These are phyloP conservation scores for Maudiozyma serrabonitensis DNA, from an alignment of 805 yeast genomes.

Conservation along the genomic window DNA sequence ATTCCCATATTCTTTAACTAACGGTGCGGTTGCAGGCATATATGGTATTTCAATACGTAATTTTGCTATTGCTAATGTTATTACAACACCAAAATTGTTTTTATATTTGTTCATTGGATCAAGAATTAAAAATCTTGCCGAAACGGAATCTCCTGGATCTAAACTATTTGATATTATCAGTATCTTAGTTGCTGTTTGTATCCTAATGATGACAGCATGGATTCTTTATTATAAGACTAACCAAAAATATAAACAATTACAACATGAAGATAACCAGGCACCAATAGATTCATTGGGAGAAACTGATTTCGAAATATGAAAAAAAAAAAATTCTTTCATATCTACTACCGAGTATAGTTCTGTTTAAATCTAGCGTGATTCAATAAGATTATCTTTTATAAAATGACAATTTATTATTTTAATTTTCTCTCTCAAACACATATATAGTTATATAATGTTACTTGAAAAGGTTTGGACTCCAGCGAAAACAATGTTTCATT, in stretches of 20 bases:
- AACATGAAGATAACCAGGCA: slow-evolving; percentile 5
- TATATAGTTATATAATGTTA: no score
- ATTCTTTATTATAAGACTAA: slow-evolving; percentile 50
- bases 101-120: slow-evolving; percentile 71
- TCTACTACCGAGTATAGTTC: background rate
- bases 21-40: slow-evolving; percentile 85
- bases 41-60: slow-evolving; percentile 59
- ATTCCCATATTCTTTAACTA: slow-evolving; percentile 82
- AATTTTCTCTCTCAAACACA: no score
- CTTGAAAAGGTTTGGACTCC: no score
- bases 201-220: slow-evolving; percentile 54
- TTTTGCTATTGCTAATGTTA: slow-evolving; percentile 59
- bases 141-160: slow-evolving; percentile 39
- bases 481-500: no score
- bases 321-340: background rate
- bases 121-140: slow-evolving; percentile 61
- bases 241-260: slow-evolving; percentile 28
- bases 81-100: slow-evolving; percentile 77
- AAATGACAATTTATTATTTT: no score
- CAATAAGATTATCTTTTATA: no score
- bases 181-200: slow-evolving; percentile 44
- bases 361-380: background rate
- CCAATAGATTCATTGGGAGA: slow-evolving; percentile 2
- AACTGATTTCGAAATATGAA: slow-evolving; percentile 6
- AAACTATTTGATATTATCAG: slow-evolving; percentile 55